A percentile compares a stretch with the other conserved stretches of the same genome.
phyloP scores from a whole-genome alignment of 352 stramenopile species.

The Phytopythium aichiense region DNA sequence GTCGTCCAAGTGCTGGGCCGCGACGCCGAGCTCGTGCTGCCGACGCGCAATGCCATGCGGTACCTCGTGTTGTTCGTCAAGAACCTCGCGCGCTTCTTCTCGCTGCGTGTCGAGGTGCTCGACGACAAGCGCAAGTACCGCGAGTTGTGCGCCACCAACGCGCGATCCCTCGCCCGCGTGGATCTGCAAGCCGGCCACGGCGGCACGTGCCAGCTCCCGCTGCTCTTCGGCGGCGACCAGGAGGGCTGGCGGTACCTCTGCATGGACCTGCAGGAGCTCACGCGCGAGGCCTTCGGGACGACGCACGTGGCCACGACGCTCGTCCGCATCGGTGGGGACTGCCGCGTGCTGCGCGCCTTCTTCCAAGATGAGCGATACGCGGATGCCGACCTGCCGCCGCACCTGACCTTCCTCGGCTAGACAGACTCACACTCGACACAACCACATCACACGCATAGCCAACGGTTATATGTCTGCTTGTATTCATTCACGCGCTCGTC shows the following conservation, averaged over 20 bases:
- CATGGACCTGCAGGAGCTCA: constrained; percentile 71
- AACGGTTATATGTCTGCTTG: not conserved
- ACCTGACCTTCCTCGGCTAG: constrained; percentile 66
- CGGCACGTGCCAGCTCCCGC: constrained; percentile 50
- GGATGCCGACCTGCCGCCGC: constrained; percentile 55
- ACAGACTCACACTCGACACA: constrained; percentile 3
- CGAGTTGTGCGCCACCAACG: constrained; percentile 64
- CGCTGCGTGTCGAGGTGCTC: constrained; percentile 64
- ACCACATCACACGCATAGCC: not conserved
- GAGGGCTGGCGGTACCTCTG: constrained; percentile 70
- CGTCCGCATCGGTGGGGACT: constrained; percentile 57
- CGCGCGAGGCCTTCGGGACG: constrained; percentile 60
- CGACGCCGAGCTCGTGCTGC: constrained; percentile 68
- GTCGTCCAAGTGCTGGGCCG: constrained; percentile 68
- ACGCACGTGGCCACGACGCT: constrained; percentile 70
- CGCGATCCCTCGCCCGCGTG: constrained; percentile 57
- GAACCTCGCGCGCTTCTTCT: constrained; percentile 70
- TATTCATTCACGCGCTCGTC: constrained; percentile 1
- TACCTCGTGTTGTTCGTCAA: constrained; percentile 83
- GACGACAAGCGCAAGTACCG: constrained; percentile 68
- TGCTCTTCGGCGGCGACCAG: constrained; percentile 32
- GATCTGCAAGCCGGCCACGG: constrained; percentile 17
- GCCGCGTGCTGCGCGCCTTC: constrained; percentile 67
- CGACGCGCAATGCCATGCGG: constrained; percentile 65
- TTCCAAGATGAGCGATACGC: constrained; percentile 80